Percentiles rank a stretch among this genome's conserved stretches.
Conservation (phyloP, 805 yeast genomes). For the Millerozyma acaciae region DNA sequence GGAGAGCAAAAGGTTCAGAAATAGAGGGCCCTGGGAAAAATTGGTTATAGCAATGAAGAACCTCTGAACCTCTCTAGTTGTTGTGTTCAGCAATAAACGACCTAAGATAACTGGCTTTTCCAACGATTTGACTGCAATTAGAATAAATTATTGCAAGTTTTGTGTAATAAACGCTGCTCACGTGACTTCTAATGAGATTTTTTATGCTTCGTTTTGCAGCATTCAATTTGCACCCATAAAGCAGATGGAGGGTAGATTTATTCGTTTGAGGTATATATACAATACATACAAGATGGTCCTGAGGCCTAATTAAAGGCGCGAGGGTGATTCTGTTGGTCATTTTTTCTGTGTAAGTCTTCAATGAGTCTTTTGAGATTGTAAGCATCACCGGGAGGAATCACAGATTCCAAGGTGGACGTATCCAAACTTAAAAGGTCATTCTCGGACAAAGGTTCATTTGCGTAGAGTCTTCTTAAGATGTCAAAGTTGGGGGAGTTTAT, state of each 20-base stretch:
- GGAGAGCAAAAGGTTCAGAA: too few species aligned
- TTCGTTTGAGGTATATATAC: too few species aligned
- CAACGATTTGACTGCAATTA: constrained; percentile 2
- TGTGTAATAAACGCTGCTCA: not conserved
- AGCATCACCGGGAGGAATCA: not conserved
- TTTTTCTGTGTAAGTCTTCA: constrained; percentile 1
- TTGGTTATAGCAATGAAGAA: too few species aligned
- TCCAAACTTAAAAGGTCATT: not conserved
- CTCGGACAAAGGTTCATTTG: not conserved
- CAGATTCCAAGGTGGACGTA: not conserved
- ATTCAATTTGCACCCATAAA: constrained; percentile 1
- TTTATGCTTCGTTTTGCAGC: not conserved
- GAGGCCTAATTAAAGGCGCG: too few species aligned
- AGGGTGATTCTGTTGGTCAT: too few species aligned
- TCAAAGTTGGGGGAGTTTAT: constrained; percentile 7
- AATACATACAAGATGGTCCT: too few species aligned
- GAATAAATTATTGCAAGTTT: not conserved
- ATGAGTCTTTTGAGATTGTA: not conserved
- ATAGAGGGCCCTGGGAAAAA: too few species aligned
- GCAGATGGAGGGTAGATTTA: too few species aligned
- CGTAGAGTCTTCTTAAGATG: not conserved
- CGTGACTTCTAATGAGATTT: not conserved
- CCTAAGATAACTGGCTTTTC: too few species aligned
- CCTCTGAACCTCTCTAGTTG: too few species aligned
- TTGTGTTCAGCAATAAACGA: too few species aligned